Evolutionary conservation across 1,284 basidiomycete species (phyloP).

Genomic region (Cryptococcus hybrid): DNA sequence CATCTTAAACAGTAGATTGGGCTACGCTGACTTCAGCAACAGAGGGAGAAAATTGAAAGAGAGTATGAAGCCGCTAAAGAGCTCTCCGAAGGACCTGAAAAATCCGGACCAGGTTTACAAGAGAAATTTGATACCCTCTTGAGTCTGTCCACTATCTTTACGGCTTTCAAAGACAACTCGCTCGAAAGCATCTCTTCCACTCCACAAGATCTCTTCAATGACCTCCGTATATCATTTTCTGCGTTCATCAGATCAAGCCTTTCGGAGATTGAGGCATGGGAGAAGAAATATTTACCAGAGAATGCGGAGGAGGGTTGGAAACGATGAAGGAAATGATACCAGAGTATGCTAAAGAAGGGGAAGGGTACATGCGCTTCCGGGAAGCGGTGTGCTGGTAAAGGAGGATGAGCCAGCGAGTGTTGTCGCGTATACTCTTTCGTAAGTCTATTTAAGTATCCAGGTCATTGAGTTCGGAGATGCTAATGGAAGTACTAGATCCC

Average conservation of each 20-base stretch:
- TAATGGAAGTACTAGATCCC: constrained; percentile 17
- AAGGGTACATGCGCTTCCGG: constrained; percentile 63
- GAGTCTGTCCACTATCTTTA: neutral
- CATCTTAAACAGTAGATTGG: neutral
- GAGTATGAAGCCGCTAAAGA: neutral
- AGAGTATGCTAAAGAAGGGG: constrained; percentile 58
- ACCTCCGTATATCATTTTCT: constrained; percentile 61
- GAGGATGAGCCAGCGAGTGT: constrained; percentile 52
- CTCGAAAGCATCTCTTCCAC: constrained; percentile 29
- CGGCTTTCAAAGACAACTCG: neutral
- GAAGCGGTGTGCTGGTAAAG: constrained; percentile 63
- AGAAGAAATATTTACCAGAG: constrained; percentile 54
- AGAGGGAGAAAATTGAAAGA: neutral
- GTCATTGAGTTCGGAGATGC: neutral
- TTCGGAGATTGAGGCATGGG: constrained; percentile 60
- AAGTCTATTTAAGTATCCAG: constrained; percentile 1
- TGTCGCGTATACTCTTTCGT: constrained; percentile 40
- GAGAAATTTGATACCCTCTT: neutral
- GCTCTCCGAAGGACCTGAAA: neutral
- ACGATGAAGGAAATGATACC: constrained; percentile 51
- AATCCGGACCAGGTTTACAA: neutral
- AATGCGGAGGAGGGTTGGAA: constrained; percentile 5
- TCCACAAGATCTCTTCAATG: constrained; percentile 57
- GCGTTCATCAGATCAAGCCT: constrained; percentile 56
- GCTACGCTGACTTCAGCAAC: neutral